These are phyloP conservation scores for Eutrema heterophyllum DNA, from an alignment of 345 rosid species.

Conservation along the genomic window DNA sequence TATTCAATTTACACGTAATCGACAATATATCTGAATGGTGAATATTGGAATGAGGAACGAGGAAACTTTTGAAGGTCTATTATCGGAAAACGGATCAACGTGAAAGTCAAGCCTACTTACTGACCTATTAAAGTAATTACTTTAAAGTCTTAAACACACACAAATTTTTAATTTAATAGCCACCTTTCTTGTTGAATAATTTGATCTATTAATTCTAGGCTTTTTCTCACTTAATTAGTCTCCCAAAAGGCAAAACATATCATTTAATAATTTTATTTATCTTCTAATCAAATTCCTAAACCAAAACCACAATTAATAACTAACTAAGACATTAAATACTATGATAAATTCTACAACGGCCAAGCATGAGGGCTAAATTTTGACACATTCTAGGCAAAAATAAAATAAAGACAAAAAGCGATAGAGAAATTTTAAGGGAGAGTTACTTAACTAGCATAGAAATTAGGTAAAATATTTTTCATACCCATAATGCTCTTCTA, in stretches of 20 bases:
- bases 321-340: not conserved
- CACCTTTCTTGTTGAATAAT: conserved; percentile 26
- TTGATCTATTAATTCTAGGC: conserved; percentile 6
- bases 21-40: conserved; percentile 5
- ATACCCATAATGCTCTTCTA: too few relatives aligned
- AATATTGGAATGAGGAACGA: conserved; percentile 5
- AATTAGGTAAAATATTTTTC: too few relatives aligned
- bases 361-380: conserved; percentile 13
- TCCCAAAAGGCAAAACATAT: not conserved
- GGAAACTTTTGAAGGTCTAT: conserved; percentile 18
- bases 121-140: conserved; percentile 7
- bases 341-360: conserved; percentile 9
- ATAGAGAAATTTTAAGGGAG: too few relatives aligned
- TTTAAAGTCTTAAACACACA: not conserved
- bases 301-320: not conserved
- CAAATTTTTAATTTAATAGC: conserved; percentile 5
- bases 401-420: conserved; percentile 5
- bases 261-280: not conserved
- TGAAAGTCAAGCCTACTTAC: conserved; percentile 32
- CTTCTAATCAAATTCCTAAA: not conserved
- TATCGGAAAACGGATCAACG: conserved; percentile 21
- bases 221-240: conserved; percentile 12
- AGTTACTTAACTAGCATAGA: too few relatives aligned
- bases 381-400: conserved; percentile 22
- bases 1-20: not conserved